Conservation (phyloP, 345 rosid species). For the Mercurialis annua region DNA sequence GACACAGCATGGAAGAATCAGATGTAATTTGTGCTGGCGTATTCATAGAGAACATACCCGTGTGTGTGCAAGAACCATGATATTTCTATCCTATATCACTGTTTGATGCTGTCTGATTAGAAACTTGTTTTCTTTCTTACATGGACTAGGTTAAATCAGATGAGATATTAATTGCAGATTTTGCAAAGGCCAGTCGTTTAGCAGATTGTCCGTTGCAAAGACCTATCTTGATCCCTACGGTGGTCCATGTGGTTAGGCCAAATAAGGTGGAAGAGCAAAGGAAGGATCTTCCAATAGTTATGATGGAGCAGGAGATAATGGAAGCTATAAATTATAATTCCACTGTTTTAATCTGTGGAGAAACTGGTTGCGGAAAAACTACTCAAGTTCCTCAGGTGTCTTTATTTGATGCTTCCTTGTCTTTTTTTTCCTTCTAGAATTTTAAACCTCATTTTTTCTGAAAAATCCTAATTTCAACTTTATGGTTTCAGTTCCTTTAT, state of each 20-base stretch:
- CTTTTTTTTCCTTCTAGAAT: constrained; percentile 1
- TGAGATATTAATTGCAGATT: constrained; percentile 23
- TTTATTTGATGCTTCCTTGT: constrained; percentile 17
- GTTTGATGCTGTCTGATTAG: constrained; percentile 15
- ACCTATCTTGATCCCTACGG: constrained; percentile 39
- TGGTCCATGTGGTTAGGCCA: constrained; percentile 75
- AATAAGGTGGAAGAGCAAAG: constrained; percentile 61
- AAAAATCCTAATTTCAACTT: constrained; percentile 16
- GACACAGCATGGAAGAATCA: background rate
- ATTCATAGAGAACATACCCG: background rate
- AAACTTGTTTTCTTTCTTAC: constrained; percentile 16
- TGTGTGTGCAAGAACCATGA: background rate
- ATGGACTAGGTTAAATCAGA: constrained; percentile 34
- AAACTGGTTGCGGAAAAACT: constrained; percentile 97
- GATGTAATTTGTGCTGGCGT: background rate
- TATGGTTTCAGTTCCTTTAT: constrained; percentile 65
- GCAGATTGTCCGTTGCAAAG: constrained; percentile 30
- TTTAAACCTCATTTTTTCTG: background rate
- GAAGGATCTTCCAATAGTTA: constrained; percentile 86
- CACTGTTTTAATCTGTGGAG: constrained; percentile 68
- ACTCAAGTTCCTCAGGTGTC: constrained; percentile 95
- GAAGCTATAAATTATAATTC: constrained; percentile 74
- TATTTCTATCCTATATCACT: background rate
- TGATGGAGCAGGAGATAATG: constrained; percentile 99
- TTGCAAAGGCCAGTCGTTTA: constrained; percentile 17